Percentiles rank a stretch among this genome's conserved stretches.
Conservation (phyloP, 1,284 basidiomycete species). For the Tilletia indica region DNA sequence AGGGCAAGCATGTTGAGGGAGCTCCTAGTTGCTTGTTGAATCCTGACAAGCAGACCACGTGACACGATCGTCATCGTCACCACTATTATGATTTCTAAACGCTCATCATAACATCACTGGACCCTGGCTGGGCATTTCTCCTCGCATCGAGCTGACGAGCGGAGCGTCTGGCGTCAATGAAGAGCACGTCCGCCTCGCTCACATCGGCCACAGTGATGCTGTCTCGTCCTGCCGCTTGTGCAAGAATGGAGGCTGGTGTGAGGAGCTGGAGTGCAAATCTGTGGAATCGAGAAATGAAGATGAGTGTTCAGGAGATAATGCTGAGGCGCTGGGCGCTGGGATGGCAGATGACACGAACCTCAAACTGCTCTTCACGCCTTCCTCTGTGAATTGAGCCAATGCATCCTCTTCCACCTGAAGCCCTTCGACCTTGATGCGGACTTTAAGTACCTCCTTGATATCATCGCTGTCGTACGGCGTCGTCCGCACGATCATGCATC, state of each 20-base stretch:
- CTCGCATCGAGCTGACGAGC: conserved; percentile 23
- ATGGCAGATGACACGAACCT: conserved; percentile 58
- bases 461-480: conserved; percentile 79
- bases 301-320: not conserved
- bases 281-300: conserved; percentile 3
- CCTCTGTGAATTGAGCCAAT: conserved; percentile 74
- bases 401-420: conserved; percentile 75
- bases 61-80: too few relatives aligned
- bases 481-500: conserved; percentile 96
- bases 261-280: conserved; percentile 90
- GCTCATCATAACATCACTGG: too few relatives aligned
- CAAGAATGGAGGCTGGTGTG: conserved; percentile 86
- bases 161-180: conserved; percentile 78
- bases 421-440: conserved; percentile 82
- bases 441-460: conserved; percentile 79
- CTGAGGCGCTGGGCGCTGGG: not conserved
- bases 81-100: too few relatives aligned
- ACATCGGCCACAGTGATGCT: conserved; percentile 85
- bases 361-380: conserved; percentile 80
- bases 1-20: too few relatives aligned
- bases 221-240: conserved; percentile 70
- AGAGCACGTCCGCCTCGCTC: conserved; percentile 76
- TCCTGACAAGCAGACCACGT: too few relatives aligned
- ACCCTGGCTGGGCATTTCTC: too few relatives aligned
- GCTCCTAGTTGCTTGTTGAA: too few relatives aligned